A percentile compares a stretch with the other conserved stretches of the same genome.
phyloP scores from a whole-genome alignment of 129 eudicot genomes.

The Lactuca saligna region DNA sequence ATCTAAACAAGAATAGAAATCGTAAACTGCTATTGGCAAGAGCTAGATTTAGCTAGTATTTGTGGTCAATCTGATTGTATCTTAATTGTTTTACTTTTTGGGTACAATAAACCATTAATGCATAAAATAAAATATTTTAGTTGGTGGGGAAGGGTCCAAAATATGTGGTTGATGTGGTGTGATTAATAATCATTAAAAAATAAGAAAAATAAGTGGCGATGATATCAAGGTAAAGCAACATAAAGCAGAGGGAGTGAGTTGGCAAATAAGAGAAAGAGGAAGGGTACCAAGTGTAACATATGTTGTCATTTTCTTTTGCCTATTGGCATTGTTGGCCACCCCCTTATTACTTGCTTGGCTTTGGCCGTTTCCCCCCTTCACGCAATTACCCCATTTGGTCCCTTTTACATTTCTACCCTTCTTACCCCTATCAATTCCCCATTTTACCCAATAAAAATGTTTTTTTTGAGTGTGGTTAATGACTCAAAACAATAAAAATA shows the following conservation, averaged over 20 bases:
- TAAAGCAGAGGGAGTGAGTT: constrained; percentile 27
- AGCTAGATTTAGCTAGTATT: not conserved
- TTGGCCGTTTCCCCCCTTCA: constrained; percentile 23
- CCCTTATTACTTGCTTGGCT: constrained; percentile 30
- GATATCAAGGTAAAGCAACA: constrained; percentile 18
- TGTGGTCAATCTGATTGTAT: not conserved
- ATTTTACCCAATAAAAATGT: not conserved
- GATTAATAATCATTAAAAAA: not conserved
- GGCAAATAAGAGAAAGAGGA: constrained; percentile 8
- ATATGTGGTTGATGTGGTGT: constrained; percentile 19
- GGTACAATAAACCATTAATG: not conserved
- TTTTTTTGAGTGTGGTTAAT: no score
- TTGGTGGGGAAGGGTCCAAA: constrained; percentile 15
- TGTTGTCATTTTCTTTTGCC: constrained; percentile 27
- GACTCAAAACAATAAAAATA: no score
- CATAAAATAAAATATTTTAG: not conserved
- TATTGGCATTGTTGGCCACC: constrained; percentile 37
- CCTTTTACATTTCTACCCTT: constrained; percentile 16
- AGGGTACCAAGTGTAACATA: constrained; percentile 37
- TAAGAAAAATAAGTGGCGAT: constrained; percentile 22
- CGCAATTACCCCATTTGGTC: constrained; percentile 12
- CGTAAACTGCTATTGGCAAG: not conserved
- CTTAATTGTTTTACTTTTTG: not conserved
- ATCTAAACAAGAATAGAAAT: not conserved
- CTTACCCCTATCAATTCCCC: not conserved